phyloP scores from a whole-genome alignment of 2,329 filamentous ascomycete species.

The Metarhizium rileyi region DNA sequence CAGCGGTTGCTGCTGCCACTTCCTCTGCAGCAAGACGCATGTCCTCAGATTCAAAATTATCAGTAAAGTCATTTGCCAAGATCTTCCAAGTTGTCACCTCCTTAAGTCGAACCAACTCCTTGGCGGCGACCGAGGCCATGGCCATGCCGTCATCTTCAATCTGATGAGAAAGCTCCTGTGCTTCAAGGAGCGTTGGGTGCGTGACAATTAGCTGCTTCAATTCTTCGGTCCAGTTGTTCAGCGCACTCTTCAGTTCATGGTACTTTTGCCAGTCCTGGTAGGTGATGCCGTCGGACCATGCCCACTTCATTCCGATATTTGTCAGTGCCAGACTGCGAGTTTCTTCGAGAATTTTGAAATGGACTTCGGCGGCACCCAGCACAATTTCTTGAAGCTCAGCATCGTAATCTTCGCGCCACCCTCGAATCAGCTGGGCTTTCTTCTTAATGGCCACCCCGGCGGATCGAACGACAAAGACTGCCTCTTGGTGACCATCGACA shows the following conservation, averaged over 20 bases:
- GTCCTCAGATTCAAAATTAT: conserved; percentile 66
- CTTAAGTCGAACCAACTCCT: conserved; percentile 71
- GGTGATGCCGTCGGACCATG: conserved; percentile 88
- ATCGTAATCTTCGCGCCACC: conserved; percentile 67
- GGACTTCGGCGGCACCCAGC: conserved; percentile 63
- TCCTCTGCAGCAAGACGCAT: conserved; percentile 48
- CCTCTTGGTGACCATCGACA: conserved; percentile 31
- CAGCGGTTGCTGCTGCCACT: conserved; percentile 15
- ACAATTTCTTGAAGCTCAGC: conserved; percentile 59
- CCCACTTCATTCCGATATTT: conserved; percentile 90
- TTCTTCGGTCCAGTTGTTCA: conserved; percentile 76
- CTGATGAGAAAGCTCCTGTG: conserved; percentile 56
- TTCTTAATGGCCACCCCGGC: conserved; percentile 67
- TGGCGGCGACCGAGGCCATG: conserved; percentile 66
- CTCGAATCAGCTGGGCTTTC: conserved; percentile 64
- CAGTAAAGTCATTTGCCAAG: conserved; percentile 58
- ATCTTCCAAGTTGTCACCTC: conserved; percentile 81
- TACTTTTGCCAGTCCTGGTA: conserved; percentile 98
- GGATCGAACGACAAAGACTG: conserved; percentile 45
- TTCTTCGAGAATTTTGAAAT: conserved; percentile 71
- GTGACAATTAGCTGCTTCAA: conserved; percentile 66
- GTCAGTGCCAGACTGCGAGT: conserved; percentile 79
- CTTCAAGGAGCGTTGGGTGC: conserved; percentile 60
- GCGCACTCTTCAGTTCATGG: conserved; percentile 72
- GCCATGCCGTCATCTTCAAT: conserved; percentile 74